Conservation (phyloP, 2,329 filamentous ascomycete genomes). For the Macrophomina phaseolina region DNA sequence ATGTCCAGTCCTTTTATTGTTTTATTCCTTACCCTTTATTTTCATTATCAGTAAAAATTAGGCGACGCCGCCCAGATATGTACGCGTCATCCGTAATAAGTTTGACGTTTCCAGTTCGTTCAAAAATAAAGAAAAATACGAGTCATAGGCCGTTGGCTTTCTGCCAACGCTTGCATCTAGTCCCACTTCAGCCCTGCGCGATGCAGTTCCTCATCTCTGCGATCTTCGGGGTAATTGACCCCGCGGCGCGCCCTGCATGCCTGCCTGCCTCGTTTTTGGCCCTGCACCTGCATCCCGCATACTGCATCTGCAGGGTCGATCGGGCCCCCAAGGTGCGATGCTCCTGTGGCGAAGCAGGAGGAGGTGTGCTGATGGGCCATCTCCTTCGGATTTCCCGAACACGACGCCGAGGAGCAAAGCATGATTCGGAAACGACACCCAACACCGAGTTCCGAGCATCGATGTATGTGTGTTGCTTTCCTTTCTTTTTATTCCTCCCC, state of each 20-base stretch:
- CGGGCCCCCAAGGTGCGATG: not conserved
- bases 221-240: not conserved
- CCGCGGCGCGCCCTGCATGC: not conserved
- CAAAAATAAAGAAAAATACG: not conserved
- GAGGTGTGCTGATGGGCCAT: too few species aligned
- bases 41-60: too few species aligned
- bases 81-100: not conserved
- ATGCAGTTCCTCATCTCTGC: not conserved
- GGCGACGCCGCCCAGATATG: not conserved
- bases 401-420: too few species aligned
- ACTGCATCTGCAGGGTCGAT: not conserved
- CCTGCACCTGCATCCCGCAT: not conserved
- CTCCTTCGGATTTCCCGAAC: not conserved
- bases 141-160: not conserved
- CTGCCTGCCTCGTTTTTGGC: not conserved
- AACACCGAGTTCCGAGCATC: too few species aligned
- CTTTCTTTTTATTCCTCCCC: too few species aligned
- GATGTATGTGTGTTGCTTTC: too few species aligned
- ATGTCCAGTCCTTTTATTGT: not conserved
- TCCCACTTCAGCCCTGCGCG: not conserved
- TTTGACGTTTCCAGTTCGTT: not conserved
- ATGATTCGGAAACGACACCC: too few species aligned
- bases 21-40: not conserved
- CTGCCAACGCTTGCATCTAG: not conserved
- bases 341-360: not conserved